Evolutionary conservation across 495 filamentous ascomycete species (phyloP), one percentile per base, ranked within the genome.

Genomic region (Penicillium macrosclerotiorum): DNA sequence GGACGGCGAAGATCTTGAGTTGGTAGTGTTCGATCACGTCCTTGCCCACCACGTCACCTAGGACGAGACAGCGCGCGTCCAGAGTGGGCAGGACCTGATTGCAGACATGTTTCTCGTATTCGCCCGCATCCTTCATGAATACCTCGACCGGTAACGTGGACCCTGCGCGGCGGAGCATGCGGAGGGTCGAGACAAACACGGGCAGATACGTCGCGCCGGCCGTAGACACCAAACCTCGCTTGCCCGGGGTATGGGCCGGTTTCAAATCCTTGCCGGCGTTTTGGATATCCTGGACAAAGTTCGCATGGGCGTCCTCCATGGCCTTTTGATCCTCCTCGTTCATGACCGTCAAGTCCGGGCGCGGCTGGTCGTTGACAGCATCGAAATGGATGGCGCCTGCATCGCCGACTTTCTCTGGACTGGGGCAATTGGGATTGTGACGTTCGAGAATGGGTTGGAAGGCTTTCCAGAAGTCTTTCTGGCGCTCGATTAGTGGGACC

Each of bases 1-100:
- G 64, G 4, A 84, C 69, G 2, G 82, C 73, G 42, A 84, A 73
- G n/a, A 69, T 61, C 59, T 84, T 84, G 50, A 81, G 73, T 52
- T 85, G 82, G 49, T 72, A 84, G 40, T 72, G 65, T 49, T 58
- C 64, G 41, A 75, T 70, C 7, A 55, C 42, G 8, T 65, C 55
- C 24, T 64, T 65, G 7, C 66, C 69, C 9, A 76, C 45, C 5
- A 78, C 51, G 23, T 76, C 72, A 0, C 70, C 68, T 8, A 78
- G 44, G 4, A 78, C 55, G 13, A 81, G 37, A 54, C 82, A 85
- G 26, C 59, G 64, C 4, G 77, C 79, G 46, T 75, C 69, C 20
- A 81, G 60, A 5, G 57, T 42, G 9, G 76, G 76, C 2, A 85
- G 67, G 4, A 76, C 57, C 0, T 62, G 55, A 8, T 77, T 64